Evolutionary conservation across 1,284 basidiomycete species (phyloP), one percentile per base, ranked within the genome.

Genomic region (Irpex lacteus): DNA sequence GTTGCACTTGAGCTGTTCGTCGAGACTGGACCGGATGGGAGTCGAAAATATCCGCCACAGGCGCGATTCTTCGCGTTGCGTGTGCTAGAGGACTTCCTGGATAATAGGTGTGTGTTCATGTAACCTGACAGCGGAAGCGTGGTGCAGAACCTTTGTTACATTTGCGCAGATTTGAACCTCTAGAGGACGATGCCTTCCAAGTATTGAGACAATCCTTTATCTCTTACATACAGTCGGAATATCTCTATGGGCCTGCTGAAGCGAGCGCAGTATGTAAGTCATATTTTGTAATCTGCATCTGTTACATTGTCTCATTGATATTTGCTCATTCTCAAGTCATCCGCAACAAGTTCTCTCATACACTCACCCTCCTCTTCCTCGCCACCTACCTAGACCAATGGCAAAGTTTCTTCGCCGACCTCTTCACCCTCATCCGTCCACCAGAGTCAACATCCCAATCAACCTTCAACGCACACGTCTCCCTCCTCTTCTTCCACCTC

Each of bases 301-400:
- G 4, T 34, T 2, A 34, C 32, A 34, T 34, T 59, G n/a, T 6
- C 8, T 68, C 15, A 56, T 32, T 36, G 13, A n/a, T 4, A 2
- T 56, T 11, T 56, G 32, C 15, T 2, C 37, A 6, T 34, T 34
- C 32, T 34, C 32, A 21, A 95, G 94, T 91, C 77, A 78, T 98
- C 65, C 89, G 96, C 73, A 99, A 99, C 84, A 99, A 99, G 78
- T 94, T 98, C 75, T 95, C 96, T 15, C 96, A 98, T 80, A 97
- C 96, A n/a, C 83, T 98, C 57, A 92, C 97, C 0, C 86, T 98
- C 63, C 89, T 99, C 76, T 97, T 99, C 79, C 85, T 98, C 59
- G 91, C 91, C 80, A 90, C 92, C 13, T 98, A 98, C 78, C 85
- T 88, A 67, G 85, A 88, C 56, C 89, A 90, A 76, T 94, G 92